A percentile compares a stretch with the other conserved stretches of the same genome.
Conservation (phyloP, 2,329 filamentous ascomycete genomes). For the Aspergillus fijiensis region DNA sequence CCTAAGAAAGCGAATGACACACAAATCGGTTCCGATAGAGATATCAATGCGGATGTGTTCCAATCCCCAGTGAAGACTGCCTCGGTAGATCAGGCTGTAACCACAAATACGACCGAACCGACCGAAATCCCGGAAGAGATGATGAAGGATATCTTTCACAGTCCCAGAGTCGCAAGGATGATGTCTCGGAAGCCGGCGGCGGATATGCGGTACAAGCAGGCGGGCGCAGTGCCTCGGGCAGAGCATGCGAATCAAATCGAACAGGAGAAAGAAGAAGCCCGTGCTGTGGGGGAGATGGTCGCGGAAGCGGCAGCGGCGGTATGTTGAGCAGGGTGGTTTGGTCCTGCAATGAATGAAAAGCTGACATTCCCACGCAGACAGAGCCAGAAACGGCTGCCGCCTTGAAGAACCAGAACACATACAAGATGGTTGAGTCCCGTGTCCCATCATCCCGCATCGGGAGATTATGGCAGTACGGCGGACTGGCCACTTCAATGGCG, state of each 20-base stretch:
- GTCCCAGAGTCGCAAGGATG: slow-evolving; percentile 56
- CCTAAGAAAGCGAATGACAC: slow-evolving; percentile 51
- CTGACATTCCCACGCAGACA: slow-evolving; percentile 16
- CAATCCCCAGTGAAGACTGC: slow-evolving; percentile 38
- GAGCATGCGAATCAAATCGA: slow-evolving; percentile 14
- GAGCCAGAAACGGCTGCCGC: slow-evolving; percentile 20
- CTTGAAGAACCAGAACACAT: slow-evolving; percentile 43
- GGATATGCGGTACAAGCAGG: slow-evolving; percentile 7
- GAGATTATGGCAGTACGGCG: slow-evolving; percentile 90
- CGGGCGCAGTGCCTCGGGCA: neutral
- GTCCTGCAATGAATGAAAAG: neutral
- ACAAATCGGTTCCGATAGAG: slow-evolving; percentile 45
- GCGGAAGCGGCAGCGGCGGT: slow-evolving; percentile 10
- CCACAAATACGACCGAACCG: slow-evolving; percentile 31
- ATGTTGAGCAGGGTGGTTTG: slow-evolving; percentile 3
- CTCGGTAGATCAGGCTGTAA: neutral
- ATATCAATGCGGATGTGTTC: slow-evolving; percentile 58
- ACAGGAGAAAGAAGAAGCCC: slow-evolving; percentile 28
- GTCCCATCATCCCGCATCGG: slow-evolving; percentile 86
- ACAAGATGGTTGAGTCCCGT: slow-evolving; percentile 80
- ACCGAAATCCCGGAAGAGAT: slow-evolving; percentile 57
- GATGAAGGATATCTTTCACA: slow-evolving; percentile 63
- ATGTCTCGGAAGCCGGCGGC: slow-evolving; percentile 48
- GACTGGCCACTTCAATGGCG: slow-evolving; percentile 91
- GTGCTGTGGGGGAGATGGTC: slow-evolving; percentile 16